Evolutionary conservation across 352 stramenopile genomes (phyloP).

Genomic region (Globisporangium camurandrum): DNA sequence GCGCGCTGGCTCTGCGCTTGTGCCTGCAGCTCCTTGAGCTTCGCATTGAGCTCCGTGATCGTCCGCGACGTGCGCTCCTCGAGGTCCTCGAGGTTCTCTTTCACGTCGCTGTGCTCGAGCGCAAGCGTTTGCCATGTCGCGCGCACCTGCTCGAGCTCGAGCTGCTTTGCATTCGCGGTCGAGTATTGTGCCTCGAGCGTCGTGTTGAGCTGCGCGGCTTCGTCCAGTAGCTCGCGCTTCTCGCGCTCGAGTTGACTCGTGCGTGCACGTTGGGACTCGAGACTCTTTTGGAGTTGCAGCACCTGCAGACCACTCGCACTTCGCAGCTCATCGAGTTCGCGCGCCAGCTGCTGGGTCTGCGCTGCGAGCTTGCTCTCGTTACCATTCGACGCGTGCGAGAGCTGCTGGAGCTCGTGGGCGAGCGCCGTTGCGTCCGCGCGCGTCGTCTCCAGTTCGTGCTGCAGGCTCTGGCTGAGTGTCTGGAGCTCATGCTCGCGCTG

Average conservation of each 20-base stretch:
- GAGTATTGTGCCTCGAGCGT: slow-evolving; percentile 49
- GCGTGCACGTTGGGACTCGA: slow-evolving; percentile 39
- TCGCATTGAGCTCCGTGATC: slow-evolving; percentile 26
- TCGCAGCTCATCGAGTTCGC: slow-evolving; percentile 42
- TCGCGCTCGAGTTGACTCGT: slow-evolving; percentile 44
- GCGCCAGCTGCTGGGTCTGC: slow-evolving; percentile 36
- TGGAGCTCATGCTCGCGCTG: slow-evolving; percentile 38
- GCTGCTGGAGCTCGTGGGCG: slow-evolving; percentile 40
- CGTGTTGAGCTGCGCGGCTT: slow-evolving; percentile 52
- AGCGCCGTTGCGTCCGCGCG: slow-evolving; percentile 36
- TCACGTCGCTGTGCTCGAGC: slow-evolving; percentile 41
- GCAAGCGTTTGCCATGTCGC: slow-evolving; percentile 38
- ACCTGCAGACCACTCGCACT: slow-evolving; percentile 26
- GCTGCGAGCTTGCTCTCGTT: slow-evolving; percentile 30
- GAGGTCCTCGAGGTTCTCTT: slow-evolving; percentile 45
- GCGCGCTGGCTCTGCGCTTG: slow-evolving; percentile 11
- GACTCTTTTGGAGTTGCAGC: slow-evolving; percentile 49
- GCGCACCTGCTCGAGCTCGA: slow-evolving; percentile 53
- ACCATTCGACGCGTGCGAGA: slow-evolving; percentile 28
- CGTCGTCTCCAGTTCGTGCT: slow-evolving; percentile 30
- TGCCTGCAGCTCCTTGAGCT: slow-evolving; percentile 22
- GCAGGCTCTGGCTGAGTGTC: slow-evolving; percentile 17
- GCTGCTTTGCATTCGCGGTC: slow-evolving; percentile 39
- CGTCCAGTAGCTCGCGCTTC: slow-evolving; percentile 57
- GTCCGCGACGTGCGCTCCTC: slow-evolving; percentile 25